These are phyloP conservation scores for Candida dubliniensis DNA, from an alignment of 1,139 yeast species.

Conservation along the genomic window DNA sequence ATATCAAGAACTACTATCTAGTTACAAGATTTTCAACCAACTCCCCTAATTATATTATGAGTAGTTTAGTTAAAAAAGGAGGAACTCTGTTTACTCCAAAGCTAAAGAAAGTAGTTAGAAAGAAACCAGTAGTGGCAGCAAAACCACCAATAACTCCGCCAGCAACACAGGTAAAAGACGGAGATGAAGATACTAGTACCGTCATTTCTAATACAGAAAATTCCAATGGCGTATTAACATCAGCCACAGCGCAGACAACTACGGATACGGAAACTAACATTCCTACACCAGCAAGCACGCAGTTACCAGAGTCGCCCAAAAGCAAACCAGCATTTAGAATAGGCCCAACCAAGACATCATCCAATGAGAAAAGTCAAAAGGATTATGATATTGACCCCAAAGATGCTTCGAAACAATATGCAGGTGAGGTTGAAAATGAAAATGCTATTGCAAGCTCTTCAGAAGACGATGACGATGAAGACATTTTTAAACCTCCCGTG, in stretches of 20 bases:
- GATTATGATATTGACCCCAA: constrained; percentile 34
- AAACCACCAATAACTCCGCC: constrained; percentile 22
- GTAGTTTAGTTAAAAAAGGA: constrained; percentile 49
- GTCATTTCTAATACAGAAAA: neutral
- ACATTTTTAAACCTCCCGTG: constrained; percentile 31
- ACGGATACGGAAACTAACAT: neutral
- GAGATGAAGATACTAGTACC: neutral
- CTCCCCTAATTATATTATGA: constrained; percentile 29
- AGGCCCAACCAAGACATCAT: constrained; percentile 5
- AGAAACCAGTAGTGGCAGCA: constrained; percentile 21
- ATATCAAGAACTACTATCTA: neutral
- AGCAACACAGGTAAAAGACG: constrained; percentile 10
- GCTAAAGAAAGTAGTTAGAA: constrained; percentile 27
- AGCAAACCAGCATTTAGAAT: constrained; percentile 10
- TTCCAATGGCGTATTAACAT: neutral
- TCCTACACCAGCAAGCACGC: constrained; percentile 7
- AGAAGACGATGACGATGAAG: constrained; percentile 30
- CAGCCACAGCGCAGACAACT: neutral
- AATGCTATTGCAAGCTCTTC: constrained; percentile 10
- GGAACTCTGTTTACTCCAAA: constrained; percentile 43
- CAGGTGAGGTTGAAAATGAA: constrained; percentile 14
- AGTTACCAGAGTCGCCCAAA: constrained; percentile 1
- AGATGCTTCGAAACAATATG: constrained; percentile 21
- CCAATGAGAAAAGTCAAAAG: constrained; percentile 5
- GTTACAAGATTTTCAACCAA: neutral